Evolutionary conservation across 2,329 filamentous ascomycete genomes (phyloP), one percentile per base, ranked within the genome.

Genomic region (Fusarium dimerum): DNA sequence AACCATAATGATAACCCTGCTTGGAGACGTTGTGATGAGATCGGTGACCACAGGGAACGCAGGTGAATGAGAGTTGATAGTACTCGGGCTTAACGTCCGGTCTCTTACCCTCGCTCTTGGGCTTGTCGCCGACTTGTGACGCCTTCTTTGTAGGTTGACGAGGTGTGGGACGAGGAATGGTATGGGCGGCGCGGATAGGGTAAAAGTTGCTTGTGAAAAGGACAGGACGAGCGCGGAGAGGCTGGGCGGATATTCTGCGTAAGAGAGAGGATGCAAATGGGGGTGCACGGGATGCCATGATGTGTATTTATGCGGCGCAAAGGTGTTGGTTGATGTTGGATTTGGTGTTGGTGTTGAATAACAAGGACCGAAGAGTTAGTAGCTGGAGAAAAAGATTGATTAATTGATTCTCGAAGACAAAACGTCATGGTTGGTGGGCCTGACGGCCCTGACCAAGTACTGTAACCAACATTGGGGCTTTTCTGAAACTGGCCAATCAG

Each of bases 1-100:
- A 93, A 36, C 94, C 94, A 57, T 87, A 80, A 73, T 97, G 92
- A 70, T 99, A 99, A 32, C 91, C 94, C 68, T 97, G 94, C 73
- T 97, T 97, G 30, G 90, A 91, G 64, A 99, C 79, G 46, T 82
- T 82, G 74, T 99, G 95, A 12, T 85, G 81, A n/a, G 90, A 95
- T 52, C 92, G 87, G 36, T 82, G 76, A 43, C 80, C 78, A 75
- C 94, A 99, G 32, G 90, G 90, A 53, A 89, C 86, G 81, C 94
- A 99, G 61, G 94, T 99, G 71, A 99, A 97, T 45, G 86, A 89
- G 59, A 99, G 80, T 62, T 91, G 82, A 74, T 97, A 99, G 51
- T 89, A 84, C 2, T 90, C 90, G 61, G 84, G 68, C 26, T 69
- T 71, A 36, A 57, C 48, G 20, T 69, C 62, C 13, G 66, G 69